Conservation (phyloP, 768 basidiomycete species). For the Lactarius hengduanensis region DNA sequence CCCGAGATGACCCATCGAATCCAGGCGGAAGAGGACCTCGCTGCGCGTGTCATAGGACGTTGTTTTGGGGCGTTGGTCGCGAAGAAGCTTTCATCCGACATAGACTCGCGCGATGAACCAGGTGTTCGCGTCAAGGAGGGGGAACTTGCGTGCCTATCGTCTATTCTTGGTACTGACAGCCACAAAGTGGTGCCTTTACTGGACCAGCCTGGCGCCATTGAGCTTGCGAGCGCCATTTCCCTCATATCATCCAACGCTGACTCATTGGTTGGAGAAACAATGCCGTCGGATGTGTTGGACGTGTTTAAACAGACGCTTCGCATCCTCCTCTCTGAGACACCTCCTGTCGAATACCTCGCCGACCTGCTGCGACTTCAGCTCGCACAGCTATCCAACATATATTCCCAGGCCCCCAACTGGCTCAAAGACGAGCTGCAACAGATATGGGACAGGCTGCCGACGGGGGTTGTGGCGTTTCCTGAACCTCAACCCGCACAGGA, state of each 20-base stretch:
- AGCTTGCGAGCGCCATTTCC: background rate
- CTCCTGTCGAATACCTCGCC: background rate
- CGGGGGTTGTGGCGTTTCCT: too few relatives aligned
- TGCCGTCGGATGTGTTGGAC: background rate
- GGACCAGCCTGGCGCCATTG: background rate
- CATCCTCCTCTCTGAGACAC: background rate
- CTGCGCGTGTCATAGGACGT: background rate
- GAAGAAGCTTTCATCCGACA: background rate
- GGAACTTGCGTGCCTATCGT: background rate
- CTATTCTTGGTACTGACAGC: background rate
- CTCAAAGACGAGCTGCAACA: too few relatives aligned
- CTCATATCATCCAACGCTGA: background rate
- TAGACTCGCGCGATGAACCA: background rate
- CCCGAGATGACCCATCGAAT: background rate
- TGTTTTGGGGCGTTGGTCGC: background rate
- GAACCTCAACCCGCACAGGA: too few relatives aligned
- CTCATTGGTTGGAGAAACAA: background rate
- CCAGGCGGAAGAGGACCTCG: background rate
- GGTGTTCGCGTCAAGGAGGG: background rate
- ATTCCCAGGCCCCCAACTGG: too few relatives aligned
- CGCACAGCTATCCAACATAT: too few relatives aligned
- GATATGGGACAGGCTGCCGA: too few relatives aligned
- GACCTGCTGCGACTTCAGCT: background rate
- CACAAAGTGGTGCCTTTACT: background rate
- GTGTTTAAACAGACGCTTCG: background rate